phyloP scores from a whole-genome alignment of 129 eudicot genomes.

The Cynara cardunculus region DNA sequence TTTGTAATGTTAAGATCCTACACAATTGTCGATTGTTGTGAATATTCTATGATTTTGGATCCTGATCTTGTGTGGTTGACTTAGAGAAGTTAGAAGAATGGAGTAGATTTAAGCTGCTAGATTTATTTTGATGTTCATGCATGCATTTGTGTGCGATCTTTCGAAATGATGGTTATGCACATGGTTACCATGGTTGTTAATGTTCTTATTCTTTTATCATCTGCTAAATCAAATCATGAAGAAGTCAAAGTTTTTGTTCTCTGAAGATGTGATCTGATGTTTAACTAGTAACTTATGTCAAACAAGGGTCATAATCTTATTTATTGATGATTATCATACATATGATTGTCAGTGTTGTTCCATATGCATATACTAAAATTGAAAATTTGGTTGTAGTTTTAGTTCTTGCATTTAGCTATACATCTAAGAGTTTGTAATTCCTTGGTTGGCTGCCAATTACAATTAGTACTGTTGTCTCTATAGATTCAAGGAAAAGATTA shows the following conservation, averaged over 20 bases:
- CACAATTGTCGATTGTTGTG: not conserved
- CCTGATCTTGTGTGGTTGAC: slow-evolving; percentile 11
- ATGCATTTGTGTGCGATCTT: slow-evolving; percentile 7
- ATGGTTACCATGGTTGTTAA: not conserved
- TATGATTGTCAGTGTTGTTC: not conserved
- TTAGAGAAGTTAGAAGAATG: not conserved
- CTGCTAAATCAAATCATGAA: slow-evolving; percentile 13
- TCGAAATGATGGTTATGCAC: not conserved
- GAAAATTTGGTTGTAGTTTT: not conserved
- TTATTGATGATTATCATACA: not conserved
- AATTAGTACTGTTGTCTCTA: not conserved
- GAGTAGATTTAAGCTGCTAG: not conserved
- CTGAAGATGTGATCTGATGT: not conserved
- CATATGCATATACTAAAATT: not conserved
- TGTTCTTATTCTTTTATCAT: not conserved
- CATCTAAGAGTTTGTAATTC: not conserved
- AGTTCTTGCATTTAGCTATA: not conserved
- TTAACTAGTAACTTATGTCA: not conserved
- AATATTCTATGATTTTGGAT: not conserved
- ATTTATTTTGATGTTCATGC: slow-evolving; percentile 7
- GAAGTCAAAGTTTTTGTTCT: not conserved
- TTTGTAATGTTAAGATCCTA: not conserved
- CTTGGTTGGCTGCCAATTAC: not conserved
- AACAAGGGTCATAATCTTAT: not conserved
- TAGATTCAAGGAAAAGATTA: not conserved